Conservation (phyloP, 305 asterid genomes). For the Fraxinus sp. region DNA sequence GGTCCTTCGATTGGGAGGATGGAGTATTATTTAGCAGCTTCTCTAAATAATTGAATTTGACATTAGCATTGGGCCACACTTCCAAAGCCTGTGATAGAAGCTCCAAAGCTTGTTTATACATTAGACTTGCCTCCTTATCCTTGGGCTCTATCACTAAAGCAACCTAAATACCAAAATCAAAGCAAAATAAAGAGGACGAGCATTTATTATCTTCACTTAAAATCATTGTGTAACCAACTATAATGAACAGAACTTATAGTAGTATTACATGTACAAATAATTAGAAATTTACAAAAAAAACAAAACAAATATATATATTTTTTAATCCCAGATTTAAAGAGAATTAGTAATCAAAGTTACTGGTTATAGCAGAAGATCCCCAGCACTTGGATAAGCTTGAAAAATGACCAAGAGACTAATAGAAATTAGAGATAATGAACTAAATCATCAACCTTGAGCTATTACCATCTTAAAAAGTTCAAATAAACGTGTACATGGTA, state of each 20-base stretch:
- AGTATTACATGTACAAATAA: background rate
- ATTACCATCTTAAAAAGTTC: background rate
- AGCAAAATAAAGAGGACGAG: background rate
- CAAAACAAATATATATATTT: too few species aligned
- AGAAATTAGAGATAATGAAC: background rate
- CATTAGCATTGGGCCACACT: constrained; percentile 99
- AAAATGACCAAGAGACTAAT: background rate
- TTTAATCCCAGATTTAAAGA: background rate
- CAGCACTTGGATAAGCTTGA: background rate
- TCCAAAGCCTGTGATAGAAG: constrained; percentile 96
- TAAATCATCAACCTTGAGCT: background rate
- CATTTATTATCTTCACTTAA: background rate
- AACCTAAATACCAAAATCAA: constrained; percentile 48
- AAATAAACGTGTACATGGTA: background rate
- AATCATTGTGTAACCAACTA: background rate
- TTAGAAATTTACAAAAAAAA: background rate
- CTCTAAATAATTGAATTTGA: constrained; percentile 96
- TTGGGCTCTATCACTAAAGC: constrained; percentile 98
- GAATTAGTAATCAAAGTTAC: background rate
- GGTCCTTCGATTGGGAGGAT: constrained; percentile 97
- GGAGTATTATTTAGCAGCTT: constrained; percentile 91
- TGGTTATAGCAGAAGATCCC: background rate
- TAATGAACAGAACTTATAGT: background rate
- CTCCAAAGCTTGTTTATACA: constrained; percentile 98
- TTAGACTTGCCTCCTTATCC: constrained; percentile 96